Percentiles rank a stretch among this genome's conserved stretches.
Conservation (phyloP, 2,329 filamentous ascomycete genomes). For the Fusarium concolor region DNA sequence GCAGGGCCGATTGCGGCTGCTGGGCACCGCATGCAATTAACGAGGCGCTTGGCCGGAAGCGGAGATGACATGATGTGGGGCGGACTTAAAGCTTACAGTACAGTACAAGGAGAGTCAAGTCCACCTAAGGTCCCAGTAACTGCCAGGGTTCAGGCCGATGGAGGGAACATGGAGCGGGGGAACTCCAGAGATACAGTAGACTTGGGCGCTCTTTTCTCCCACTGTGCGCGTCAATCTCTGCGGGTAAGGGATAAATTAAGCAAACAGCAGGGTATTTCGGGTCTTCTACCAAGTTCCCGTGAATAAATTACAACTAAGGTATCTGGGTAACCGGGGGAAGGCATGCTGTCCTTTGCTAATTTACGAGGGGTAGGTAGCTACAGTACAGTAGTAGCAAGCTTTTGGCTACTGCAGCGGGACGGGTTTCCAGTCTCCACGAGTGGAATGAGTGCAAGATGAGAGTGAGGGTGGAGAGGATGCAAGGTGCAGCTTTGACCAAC, state of each 20-base stretch:
- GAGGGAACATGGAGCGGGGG: slow-evolving; percentile 40
- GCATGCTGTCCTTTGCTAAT: slow-evolving; percentile 17
- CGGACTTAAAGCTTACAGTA: slow-evolving; percentile 23
- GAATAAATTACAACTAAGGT: background rate
- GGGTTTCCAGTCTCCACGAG: slow-evolving; percentile 32
- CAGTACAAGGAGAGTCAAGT: slow-evolving; percentile 15
- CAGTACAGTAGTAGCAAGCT: slow-evolving; percentile 17
- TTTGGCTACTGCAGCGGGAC: slow-evolving; percentile 34
- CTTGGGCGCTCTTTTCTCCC: slow-evolving; percentile 21
- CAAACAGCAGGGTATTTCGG: slow-evolving; percentile 14
- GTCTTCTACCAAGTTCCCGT: background rate
- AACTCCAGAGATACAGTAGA: background rate
- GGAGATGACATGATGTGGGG: slow-evolving; percentile 41
- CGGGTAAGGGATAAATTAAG: slow-evolving; percentile 24
- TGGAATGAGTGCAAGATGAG: slow-evolving; percentile 42
- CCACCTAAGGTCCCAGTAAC: slow-evolving; percentile 19
- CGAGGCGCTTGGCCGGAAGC: slow-evolving; percentile 47
- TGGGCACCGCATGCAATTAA: slow-evolving; percentile 45
- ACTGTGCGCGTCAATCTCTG: slow-evolving; percentile 15
- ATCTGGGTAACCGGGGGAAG: slow-evolving; percentile 5
- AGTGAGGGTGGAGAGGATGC: slow-evolving; percentile 37
- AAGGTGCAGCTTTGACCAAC: slow-evolving; percentile 39
- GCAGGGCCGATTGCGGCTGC: slow-evolving; percentile 28
- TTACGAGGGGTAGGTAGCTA: slow-evolving; percentile 17
- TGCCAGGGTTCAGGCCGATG: slow-evolving; percentile 33